Evolutionary conservation across 208 protist genomes (phyloP).

Genomic region (Kentomonas sorsogonicus): DNA sequence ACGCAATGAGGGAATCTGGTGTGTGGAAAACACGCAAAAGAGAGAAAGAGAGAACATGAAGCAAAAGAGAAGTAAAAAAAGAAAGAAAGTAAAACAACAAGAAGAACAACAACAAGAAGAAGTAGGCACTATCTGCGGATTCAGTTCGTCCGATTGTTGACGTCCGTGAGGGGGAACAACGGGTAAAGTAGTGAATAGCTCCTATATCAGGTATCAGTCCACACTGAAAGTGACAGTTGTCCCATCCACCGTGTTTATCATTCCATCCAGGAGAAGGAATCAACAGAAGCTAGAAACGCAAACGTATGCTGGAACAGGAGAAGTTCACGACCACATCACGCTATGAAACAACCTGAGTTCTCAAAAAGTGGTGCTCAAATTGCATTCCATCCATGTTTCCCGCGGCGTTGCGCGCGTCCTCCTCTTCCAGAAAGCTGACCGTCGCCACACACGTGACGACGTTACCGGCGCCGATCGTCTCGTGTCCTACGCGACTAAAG

Average conservation of each 20-base stretch:
- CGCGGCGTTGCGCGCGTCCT: slow-evolving; percentile 47
- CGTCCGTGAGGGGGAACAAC: too few relatives aligned
- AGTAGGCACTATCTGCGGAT: too few relatives aligned
- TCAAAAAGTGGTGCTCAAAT: slow-evolving; percentile 47
- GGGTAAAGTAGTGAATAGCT: neutral
- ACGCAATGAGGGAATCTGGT: neutral
- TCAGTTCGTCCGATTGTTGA: too few relatives aligned
- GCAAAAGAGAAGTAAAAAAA: slow-evolving; percentile 4
- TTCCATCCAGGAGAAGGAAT: neutral
- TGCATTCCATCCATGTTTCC: slow-evolving; percentile 77
- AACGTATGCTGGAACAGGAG: neutral
- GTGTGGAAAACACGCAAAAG: neutral
- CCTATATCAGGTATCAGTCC: neutral
- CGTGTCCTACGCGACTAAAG: slow-evolving; percentile 18
- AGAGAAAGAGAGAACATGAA: slow-evolving; percentile 3
- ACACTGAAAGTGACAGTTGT: neutral
- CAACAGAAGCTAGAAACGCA: neutral
- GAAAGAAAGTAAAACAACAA: slow-evolving; percentile 7
- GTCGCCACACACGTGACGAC: slow-evolving; percentile 11
- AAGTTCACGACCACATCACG: neutral
- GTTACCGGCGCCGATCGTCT: neutral
- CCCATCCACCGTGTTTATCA: too few relatives aligned
- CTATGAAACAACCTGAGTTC: neutral
- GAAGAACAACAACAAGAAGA: neutral
- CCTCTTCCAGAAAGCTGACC: slow-evolving; percentile 51